Evolutionary conservation across 1,284 basidiomycete genomes (phyloP).

Genomic region (Marasmius fiardii): DNA sequence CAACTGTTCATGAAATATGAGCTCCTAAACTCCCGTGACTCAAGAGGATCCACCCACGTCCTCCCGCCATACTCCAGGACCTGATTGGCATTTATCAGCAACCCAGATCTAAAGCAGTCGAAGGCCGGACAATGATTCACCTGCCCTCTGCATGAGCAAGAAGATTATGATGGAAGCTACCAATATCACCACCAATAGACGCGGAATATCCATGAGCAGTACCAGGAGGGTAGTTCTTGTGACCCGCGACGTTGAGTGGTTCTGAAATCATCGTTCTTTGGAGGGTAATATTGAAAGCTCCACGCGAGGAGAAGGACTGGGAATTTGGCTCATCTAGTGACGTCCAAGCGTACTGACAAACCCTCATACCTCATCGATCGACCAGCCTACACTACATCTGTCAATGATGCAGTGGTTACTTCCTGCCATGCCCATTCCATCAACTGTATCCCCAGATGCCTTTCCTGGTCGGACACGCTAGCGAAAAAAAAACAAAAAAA

Average conservation of each 20-base stretch:
- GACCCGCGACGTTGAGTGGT: slow-evolving; percentile 9
- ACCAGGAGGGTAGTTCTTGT: slow-evolving; percentile 10
- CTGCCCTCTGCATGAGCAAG: slow-evolving; percentile 11
- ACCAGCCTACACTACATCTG: slow-evolving; percentile 6
- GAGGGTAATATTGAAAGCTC: slow-evolving; percentile 9
- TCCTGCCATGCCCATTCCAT: slow-evolving; percentile 9
- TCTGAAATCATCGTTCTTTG: slow-evolving; percentile 10
- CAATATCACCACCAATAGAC: slow-evolving; percentile 7
- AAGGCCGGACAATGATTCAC: not conserved
- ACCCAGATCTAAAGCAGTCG: not conserved
- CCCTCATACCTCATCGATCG: slow-evolving; percentile 4
- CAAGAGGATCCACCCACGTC: not conserved
- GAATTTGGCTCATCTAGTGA: not conserved
- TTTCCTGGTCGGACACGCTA: slow-evolving; percentile 6
- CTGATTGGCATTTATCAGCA: not conserved
- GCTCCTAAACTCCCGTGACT: not conserved
- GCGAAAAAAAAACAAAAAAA: not conserved
- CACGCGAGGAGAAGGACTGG: slow-evolving; percentile 7
- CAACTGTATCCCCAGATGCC: slow-evolving; percentile 2
- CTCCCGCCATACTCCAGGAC: slow-evolving; percentile 11
- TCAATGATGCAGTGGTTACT: slow-evolving; percentile 7
- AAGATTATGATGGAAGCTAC: slow-evolving; percentile 11
- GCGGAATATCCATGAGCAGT: slow-evolving; percentile 8
- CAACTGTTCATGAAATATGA: not conserved
- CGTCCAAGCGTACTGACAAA: not conserved